phyloP scores from a whole-genome alignment of 1,284 basidiomycete genomes.

The Afroboletus lepidellus region DNA sequence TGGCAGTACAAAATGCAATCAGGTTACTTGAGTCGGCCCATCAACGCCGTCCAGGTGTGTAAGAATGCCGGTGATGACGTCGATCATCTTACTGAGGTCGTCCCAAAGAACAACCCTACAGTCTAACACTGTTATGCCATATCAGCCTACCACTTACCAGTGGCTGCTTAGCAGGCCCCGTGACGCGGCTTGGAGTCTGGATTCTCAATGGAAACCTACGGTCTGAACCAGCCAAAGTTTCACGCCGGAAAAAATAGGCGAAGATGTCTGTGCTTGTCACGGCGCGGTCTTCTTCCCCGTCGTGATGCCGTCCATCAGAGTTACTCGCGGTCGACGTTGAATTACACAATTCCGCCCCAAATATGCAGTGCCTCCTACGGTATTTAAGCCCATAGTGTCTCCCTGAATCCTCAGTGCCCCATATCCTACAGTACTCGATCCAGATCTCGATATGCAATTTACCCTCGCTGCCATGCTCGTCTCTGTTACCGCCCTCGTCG shows the following conservation, averaged over 20 bases:
- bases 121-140: too few relatives aligned
- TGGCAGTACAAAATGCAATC: neutral
- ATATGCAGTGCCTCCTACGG: neutral
- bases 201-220: too few relatives aligned
- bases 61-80: neutral
- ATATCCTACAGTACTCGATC: neutral
- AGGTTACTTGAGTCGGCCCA: neutral
- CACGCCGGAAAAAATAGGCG: neutral
- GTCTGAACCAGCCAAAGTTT: too few relatives aligned
- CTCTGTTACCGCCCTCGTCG: constrained; percentile 13
- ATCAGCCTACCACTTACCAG: too few relatives aligned
- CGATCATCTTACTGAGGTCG: neutral
- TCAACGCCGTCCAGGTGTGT: neutral
- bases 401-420: neutral
- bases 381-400: constrained; percentile 11
- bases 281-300: constrained; percentile 5
- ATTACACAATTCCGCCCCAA: neutral
- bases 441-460: constrained; percentile 18
- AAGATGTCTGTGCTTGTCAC: neutral
- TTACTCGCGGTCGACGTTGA: neutral
- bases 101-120: too few relatives aligned
- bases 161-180: too few relatives aligned
- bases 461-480: constrained; percentile 14
- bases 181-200: too few relatives aligned
- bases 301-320: neutral